phyloP scores from a whole-genome alignment of 305 asterid species.

The Fraxinus sp. region DNA sequence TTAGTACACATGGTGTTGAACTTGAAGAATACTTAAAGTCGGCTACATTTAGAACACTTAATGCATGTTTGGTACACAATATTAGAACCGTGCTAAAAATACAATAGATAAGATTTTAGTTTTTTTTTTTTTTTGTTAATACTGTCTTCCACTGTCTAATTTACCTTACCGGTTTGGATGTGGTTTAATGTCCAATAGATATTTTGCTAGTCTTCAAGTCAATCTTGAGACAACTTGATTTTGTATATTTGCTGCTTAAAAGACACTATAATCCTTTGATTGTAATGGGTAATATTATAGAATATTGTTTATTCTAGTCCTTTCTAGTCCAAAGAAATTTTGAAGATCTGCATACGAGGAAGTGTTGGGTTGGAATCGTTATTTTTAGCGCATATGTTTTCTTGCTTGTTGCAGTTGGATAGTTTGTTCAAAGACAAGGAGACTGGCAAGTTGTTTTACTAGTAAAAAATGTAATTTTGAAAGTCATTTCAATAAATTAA shows the following conservation, averaged over 20 bases:
- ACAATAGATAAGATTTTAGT: neutral
- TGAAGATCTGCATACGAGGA: neutral
- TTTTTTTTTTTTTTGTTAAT: neutral
- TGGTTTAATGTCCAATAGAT: neutral
- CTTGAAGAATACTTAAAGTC: neutral
- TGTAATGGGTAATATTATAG: neutral
- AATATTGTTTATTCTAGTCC: neutral
- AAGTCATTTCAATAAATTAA: too few relatives aligned
- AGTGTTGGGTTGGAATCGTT: neutral
- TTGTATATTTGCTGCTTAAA: neutral
- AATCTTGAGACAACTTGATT: neutral
- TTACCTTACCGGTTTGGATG: neutral
- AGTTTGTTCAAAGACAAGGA: neutral
- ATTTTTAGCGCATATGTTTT: neutral
- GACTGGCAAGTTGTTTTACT: neutral
- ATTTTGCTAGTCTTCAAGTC: neutral
- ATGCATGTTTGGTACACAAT: neutral
- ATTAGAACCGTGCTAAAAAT: neutral
- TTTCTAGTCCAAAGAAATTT: neutral
- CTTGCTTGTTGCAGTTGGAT: neutral
- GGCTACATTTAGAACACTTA: neutral
- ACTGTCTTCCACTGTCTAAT: neutral
- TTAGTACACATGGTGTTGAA: neutral
- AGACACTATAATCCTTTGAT: neutral
- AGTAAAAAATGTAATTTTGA: neutral